These are phyloP conservation scores for Aegilops sharonensis DNA, from an alignment of 176 grass and related monocot species.

Conservation along the genomic window DNA sequence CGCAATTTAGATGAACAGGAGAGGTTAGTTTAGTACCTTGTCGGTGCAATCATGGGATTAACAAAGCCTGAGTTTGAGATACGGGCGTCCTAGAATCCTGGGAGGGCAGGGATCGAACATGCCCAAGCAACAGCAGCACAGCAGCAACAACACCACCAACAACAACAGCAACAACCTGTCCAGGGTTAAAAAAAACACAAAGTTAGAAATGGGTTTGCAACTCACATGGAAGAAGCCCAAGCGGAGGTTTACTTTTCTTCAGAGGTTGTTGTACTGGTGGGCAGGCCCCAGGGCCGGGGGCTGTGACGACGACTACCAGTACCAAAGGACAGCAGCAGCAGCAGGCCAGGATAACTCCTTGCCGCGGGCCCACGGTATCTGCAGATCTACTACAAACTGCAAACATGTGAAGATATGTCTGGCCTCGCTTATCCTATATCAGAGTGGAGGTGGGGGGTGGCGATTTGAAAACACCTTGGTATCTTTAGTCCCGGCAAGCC, in stretches of 20 bases:
- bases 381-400: conserved; percentile 49
- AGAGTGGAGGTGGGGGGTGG: conserved; percentile 14
- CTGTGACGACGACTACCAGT: conserved; percentile 23
- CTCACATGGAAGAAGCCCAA: conserved; percentile 48
- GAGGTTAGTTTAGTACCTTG: conserved; percentile 38
- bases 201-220: conserved; percentile 16
- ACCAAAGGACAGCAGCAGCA: not conserved
- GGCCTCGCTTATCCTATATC: conserved; percentile 46
- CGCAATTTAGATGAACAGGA: conserved; percentile 24
- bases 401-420: conserved; percentile 53
- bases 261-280: conserved; percentile 1
- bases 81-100: conserved; percentile 45
- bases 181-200: conserved; percentile 5
- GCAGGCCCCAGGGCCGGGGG: conserved; percentile 34
- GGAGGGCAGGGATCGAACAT: conserved; percentile 41
- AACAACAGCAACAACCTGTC: conserved; percentile 24
- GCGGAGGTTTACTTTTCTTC: conserved; percentile 32
- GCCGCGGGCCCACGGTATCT: conserved; percentile 46
- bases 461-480: conserved; percentile 34
- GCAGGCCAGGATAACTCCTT: conserved; percentile 41
- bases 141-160: no score
- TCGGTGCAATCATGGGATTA: conserved; percentile 42
- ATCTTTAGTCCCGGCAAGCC: conserved; percentile 49
- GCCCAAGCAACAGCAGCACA: not conserved
- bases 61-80: conserved; percentile 33